These are phyloP conservation scores for Kuraishia cidri DNA, from an alignment of 805 yeast genomes.

Conservation along the genomic window DNA sequence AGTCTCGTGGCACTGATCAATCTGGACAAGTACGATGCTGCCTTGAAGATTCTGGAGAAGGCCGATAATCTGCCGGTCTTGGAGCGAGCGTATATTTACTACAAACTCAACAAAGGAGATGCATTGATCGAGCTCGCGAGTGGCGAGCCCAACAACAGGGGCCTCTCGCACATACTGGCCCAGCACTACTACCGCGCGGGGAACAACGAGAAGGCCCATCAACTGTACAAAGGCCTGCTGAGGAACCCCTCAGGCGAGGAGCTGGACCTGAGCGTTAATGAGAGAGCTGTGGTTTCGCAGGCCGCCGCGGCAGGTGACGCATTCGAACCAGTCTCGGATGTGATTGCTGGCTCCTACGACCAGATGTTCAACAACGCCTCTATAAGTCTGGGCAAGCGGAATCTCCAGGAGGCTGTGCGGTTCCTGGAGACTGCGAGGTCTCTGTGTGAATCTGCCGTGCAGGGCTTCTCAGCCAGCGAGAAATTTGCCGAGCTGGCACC, in stretches of 20 bases:
- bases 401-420: conserved; percentile 28
- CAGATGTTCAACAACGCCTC: conserved; percentile 51
- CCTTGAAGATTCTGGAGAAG: conserved; percentile 30
- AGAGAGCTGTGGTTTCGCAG: conserved; percentile 60
- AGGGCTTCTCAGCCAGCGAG: conserved; percentile 37
- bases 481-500: conserved; percentile 46
- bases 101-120: conserved; percentile 32
- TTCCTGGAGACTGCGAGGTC: conserved; percentile 35
- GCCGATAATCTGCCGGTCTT: conserved; percentile 23
- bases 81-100: conserved; percentile 51
- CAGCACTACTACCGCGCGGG: conserved; percentile 44
- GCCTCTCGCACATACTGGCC: conserved; percentile 39
- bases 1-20: conserved; percentile 54
- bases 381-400: conserved; percentile 31
- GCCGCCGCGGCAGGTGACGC: conserved; percentile 12
- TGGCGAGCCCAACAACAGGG: conserved; percentile 17
- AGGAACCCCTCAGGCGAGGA: conserved; percentile 29
- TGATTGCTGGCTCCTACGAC: conserved; percentile 35
- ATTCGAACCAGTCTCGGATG: conserved; percentile 4
- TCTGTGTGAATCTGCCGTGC: conserved; percentile 25
- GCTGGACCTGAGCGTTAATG: conserved; percentile 51
- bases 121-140: conserved; percentile 10
- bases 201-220: conserved; percentile 31
- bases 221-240: conserved; percentile 33
- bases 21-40: conserved; percentile 44